Conservation (phyloP, 2,329 filamentous ascomycete genomes). For the Xylariales sp. region DNA sequence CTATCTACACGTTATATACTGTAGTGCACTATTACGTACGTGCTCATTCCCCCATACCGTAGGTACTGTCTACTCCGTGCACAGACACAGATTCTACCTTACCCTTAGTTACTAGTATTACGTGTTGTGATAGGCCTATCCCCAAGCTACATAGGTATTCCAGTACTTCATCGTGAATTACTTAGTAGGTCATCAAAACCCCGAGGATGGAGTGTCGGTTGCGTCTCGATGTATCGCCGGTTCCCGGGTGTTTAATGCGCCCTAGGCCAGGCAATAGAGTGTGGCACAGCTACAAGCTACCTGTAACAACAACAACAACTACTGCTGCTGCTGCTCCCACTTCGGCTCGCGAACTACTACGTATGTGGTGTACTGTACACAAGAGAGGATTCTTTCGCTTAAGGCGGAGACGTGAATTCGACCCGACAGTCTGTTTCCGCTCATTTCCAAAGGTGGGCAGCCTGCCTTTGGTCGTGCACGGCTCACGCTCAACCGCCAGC, state of each 20-base stretch:
- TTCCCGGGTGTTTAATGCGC: slow-evolving; percentile 14
- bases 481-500: slow-evolving; percentile 14
- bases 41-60: neutral
- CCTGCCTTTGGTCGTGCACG: slow-evolving; percentile 1
- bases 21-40: neutral
- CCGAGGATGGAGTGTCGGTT: neutral
- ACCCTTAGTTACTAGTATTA: no score
- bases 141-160: no score
- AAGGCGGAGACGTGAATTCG: slow-evolving; percentile 17
- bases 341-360: neutral
- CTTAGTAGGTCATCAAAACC: neutral
- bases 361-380: neutral
- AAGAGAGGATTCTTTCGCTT: slow-evolving; percentile 19
- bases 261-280: neutral
- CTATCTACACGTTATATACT: neutral
- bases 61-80: neutral
- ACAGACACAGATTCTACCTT: no score
- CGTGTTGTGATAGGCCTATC: no score
- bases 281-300: slow-evolving; percentile 9
- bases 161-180: no score
- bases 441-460: slow-evolving; percentile 18
- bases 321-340: neutral
- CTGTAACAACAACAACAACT: neutral
- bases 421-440: slow-evolving; percentile 30
- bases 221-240: slow-evolving; percentile 10